Evolutionary conservation across 495 filamentous ascomycete genomes (phyloP), one percentile per base, ranked within the genome.

Genomic region (Penicillium silybi): DNA sequence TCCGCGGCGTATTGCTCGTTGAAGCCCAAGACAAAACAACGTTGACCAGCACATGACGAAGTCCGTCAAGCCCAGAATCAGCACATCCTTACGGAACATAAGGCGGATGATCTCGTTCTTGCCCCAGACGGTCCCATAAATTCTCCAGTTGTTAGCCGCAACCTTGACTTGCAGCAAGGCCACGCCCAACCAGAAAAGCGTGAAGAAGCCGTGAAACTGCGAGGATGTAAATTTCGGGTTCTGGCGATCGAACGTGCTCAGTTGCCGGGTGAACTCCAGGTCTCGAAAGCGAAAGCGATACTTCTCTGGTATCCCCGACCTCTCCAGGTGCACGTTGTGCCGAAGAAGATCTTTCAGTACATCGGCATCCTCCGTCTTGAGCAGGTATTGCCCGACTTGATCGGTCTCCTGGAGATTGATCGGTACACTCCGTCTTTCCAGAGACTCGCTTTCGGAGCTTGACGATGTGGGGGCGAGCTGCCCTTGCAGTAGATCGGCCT

Each of bases 141-240:
- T 62, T 38, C 75, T 71, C 69, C 78, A 89, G 60, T 89, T 89
- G 32, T 83, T 79, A 46, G 80, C 82, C 7, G 73, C 81, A 27
- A 86, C 72, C 61, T 81, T 80, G 37, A 88, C 50, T 25, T 87
- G 72, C 56, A 85, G 70, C 43, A 89, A 63, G 19, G 73, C 73
- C 52, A 87, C 80, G 3, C 74, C 74, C 42, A 90, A 75, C 80
- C 87, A 90, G 67, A 90, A 89, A 5, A 90, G 76, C 1, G 83
- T 86, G 55, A 87, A 90, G 66, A 90, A 90, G 26, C 87, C 87
- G 58, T 86, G 80, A 54, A 89, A 90, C 8, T 81, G 79, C 20
- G 78, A 83, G 15, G 80, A 74, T 11, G 74, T 70, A 11, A 73
- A 75, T 1, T 64, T 64, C 6, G 75, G 72, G 66, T 87, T 87